Evolutionary conservation across 31 red algal genomes (phyloP), one percentile per base, ranked within the genome.

Genomic region (Asparagopsis taxiformis): DNA sequence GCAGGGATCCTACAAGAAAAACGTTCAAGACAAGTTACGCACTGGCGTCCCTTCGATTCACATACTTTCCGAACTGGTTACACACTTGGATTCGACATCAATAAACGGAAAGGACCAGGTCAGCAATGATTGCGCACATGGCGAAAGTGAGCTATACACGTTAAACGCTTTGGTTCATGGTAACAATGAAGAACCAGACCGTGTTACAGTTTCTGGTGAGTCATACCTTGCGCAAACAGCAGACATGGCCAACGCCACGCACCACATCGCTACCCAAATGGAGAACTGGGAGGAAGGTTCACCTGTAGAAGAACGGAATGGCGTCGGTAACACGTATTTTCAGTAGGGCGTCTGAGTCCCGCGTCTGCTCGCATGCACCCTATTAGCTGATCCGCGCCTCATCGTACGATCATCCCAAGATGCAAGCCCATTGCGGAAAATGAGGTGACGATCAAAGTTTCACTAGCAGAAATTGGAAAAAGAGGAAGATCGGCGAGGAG

Each of bases 41-140:
- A 32, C 7, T 10, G 60, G 26, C 6, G 49, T 25, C 8, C 49
- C 67, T 34, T 41, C 67, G 2, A 32, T 71, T 16, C 48, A 71
- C 49, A 25, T 55, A 26, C 49, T 71, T 2, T 71, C 67, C 7
- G 67, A 71, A 21, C 28, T 71, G 4, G 51, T 55, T 3, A 71
- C 39, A 34, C 49, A 24, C 26, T 25, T 71, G 1, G n/a, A 63
- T 2, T 15, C 24, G 5, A 38, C 62, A 3, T 46, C 41, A 46
- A 13, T 46, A 46, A 13, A 46, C 6, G 41, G 13, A 6, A 46
- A 13, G 8, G 41, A 46, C 6, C 8, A 46, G n/a, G n/a, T n/a
- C n/a, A n/a, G n/a, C 13, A 46, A 13, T 6, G 41, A 34, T 13
- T 30, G 3, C 43, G 9, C 28, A 21, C 34, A 23, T 19, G 13